These are phyloP conservation scores for Crithidia brevicula DNA, from an alignment of 208 protist species.

Conservation along the genomic window DNA sequence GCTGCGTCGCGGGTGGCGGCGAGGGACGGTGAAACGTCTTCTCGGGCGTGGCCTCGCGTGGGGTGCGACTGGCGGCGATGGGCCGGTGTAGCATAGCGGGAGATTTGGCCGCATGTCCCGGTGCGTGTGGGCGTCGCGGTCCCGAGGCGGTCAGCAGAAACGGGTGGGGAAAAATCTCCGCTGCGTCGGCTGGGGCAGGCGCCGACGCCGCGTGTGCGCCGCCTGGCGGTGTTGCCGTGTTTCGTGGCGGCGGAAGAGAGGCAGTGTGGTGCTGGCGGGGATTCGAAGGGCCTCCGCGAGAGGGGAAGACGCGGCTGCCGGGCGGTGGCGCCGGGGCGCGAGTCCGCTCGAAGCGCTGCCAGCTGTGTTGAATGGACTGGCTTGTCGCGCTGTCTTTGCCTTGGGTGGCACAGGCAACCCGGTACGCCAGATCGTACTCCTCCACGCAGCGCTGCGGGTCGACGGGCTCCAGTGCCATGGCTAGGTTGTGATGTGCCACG, in stretches of 20 bases:
- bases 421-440: conserved; percentile 77
- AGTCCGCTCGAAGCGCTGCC: conserved; percentile 59
- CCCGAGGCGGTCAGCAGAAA: conserved; percentile 42
- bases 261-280: not conserved
- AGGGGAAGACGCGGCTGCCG: conserved; percentile 1
- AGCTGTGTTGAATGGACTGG: conserved; percentile 71
- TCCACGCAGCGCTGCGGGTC: conserved; percentile 63
- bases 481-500: conserved; percentile 91
- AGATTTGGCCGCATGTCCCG: not conserved
- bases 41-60: not conserved
- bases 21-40: conserved; percentile 1
- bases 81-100: conserved; percentile 14
- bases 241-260: not conserved
- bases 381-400: conserved; percentile 63
- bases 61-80: conserved; percentile 6
- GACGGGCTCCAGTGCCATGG: conserved; percentile 87
- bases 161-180: conserved; percentile 80
- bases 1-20: not conserved
- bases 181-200: conserved; percentile 17
- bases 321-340: conserved; percentile 5
- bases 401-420: conserved; percentile 43
- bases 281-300: not conserved
- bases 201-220: not conserved
- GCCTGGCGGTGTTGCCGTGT: not conserved
- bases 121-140: conserved; percentile 4